phyloP scores from a whole-genome alignment of 257 asterid species.

The Solanum boliviense region DNA sequence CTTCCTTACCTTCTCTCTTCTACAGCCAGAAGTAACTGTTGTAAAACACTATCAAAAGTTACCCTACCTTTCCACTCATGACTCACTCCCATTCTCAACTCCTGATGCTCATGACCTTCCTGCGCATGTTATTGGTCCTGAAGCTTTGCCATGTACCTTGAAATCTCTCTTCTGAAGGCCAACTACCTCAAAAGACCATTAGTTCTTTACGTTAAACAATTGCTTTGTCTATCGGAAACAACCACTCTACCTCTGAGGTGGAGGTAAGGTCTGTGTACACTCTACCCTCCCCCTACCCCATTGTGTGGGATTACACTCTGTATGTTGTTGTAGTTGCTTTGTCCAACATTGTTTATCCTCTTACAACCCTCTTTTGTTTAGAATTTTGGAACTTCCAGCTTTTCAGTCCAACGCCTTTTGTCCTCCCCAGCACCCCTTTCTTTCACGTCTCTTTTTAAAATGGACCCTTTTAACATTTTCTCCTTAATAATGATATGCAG shows the following conservation, averaged over 20 bases:
- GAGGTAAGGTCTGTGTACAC: no score
- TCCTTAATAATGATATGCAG: conserved; percentile 21
- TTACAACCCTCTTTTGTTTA: not conserved
- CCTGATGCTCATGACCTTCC: not conserved
- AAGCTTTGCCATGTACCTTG: not conserved
- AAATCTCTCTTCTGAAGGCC: not conserved
- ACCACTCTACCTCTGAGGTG: no score
- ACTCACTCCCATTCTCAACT: not conserved
- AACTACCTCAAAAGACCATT: not conserved
- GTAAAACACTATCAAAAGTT: not conserved
- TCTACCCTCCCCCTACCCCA: no score
- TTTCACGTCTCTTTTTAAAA: not conserved
- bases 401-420: not conserved
- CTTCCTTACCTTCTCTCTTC: not conserved
- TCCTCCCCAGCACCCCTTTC: not conserved
- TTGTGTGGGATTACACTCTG: no score
- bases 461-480: not conserved
- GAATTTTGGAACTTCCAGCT: not conserved
- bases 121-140: not conserved
- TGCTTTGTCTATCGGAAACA: not conserved
- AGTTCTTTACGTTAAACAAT: not conserved
- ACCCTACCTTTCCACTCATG: not conserved
- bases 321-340: not conserved
- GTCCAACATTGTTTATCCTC: not conserved
- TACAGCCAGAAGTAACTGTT: not conserved